Percentiles rank a stretch among this genome's conserved stretches.
These are phyloP conservation scores for Fibroporia radiculosa DNA, from an alignment of 768 basidiomycete species.

Conservation along the genomic window DNA sequence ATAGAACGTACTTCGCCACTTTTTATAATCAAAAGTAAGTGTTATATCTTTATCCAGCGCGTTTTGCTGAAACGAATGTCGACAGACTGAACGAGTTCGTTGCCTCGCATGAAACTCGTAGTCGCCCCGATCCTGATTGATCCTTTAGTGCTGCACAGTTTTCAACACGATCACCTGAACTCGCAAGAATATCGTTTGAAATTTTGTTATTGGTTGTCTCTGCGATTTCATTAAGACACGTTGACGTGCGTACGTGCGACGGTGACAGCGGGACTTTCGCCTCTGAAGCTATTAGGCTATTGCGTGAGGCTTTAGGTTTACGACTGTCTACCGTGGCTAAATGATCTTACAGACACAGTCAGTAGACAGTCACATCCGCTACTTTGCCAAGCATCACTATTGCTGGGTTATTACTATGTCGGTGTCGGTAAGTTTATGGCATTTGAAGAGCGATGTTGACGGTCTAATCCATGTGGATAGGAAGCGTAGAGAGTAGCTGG, in stretches of 20 bases:
- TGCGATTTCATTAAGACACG: not conserved
- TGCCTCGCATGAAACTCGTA: not conserved
- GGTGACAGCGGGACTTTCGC: not conserved
- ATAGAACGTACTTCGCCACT: not conserved
- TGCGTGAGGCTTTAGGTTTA: not conserved
- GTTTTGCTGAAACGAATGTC: not conserved
- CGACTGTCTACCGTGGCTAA: not conserved
- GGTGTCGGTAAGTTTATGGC: not conserved
- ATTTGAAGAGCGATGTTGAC: not conserved
- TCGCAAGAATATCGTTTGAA: not conserved
- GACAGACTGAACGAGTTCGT: constrained; percentile 1
- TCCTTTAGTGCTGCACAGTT: not conserved
- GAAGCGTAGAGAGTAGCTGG: constrained; percentile 1
- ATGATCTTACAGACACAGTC: not conserved
- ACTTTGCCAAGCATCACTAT: constrained; percentile 1
- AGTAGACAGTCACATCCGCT: not conserved
- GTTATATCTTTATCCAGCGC: not conserved
- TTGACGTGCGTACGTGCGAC: not conserved
- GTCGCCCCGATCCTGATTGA: not conserved
- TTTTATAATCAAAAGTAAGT: constrained; percentile 4
- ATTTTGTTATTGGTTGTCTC: not conserved
- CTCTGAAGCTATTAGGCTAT: not conserved
- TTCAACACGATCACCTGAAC: not conserved
- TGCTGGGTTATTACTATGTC: constrained; percentile 1
- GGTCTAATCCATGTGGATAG: not conserved